Evolutionary conservation across 768 basidiomycete species (phyloP), one percentile per base, ranked within the genome.

Genomic region (Coprinopsis strossmayeri): DNA sequence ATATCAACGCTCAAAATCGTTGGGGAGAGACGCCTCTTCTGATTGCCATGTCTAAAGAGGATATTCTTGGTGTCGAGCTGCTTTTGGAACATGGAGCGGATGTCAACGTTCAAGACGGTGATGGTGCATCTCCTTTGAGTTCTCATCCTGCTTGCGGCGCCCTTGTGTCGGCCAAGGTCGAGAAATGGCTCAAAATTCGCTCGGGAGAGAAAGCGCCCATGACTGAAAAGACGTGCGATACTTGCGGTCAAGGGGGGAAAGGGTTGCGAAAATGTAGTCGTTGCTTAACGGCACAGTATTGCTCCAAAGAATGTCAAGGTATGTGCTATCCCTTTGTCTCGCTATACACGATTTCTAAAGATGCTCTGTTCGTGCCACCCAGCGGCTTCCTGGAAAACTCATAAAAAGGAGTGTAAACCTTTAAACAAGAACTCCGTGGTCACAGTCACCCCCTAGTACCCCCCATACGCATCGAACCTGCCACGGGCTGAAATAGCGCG

Each of bases 231-330:
- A 58, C 52, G 30, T 82, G 80, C 50, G 74, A 69, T 17, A 44
- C 51, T 2, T 75, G 72, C 45, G 54, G 54, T 21, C 56, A 57
- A 35, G 43, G 32, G 10, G 51, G 59, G 13, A 61, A 53, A 13
- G 51, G 62, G 15, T 49, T 79, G 49, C 74, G 65, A 56, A 63
- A 61, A 43, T 79, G 80, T 45, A 52, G 60, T 2, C 61, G 63
- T 24, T 82, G 81, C 42, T 67, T 66, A 13, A 57, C 73, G 0
- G 67, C 64, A 3, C 61, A 72, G 20, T 82, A 82, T 52, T 82
- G 81, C 48, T 78, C 77, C 3, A 53, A 61, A 1, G 71, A 70
- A 26, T 81, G 81, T 52, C 81, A 81, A 60, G 62, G 80, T 78
- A 55, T 2, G 76, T 62, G 17, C 0, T 44, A n/a, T 15, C 40